These are phyloP conservation scores for Marasmius tenuissimus DNA, from an alignment of 1,284 basidiomycete genomes.

Conservation along the genomic window DNA sequence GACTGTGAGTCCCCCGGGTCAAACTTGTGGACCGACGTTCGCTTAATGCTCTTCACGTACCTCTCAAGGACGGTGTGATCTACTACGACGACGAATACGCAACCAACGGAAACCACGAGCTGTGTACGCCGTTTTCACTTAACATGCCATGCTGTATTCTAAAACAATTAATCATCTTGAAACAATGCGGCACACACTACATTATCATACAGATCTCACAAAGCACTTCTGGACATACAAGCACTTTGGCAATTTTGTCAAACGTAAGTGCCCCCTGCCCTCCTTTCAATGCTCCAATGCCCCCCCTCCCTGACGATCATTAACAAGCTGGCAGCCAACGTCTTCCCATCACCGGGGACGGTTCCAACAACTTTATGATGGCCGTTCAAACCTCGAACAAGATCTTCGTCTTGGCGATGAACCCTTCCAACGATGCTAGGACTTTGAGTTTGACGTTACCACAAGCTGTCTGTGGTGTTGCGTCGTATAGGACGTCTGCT, in stretches of 20 bases:
- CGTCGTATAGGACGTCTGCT: constrained; percentile 29
- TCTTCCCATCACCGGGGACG: constrained; percentile 29
- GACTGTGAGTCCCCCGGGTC: constrained; percentile 26
- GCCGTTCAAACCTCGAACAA: constrained; percentile 28
- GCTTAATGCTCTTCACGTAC: neutral
- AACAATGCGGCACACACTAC: no score
- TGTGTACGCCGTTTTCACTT: constrained; percentile 24
- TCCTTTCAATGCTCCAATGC: no score
- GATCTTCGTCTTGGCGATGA: constrained; percentile 36
- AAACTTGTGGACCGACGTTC: neutral
- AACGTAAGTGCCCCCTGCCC: constrained; percentile 25
- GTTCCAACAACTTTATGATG: constrained; percentile 30
- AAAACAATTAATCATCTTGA: neutral
- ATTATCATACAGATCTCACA: constrained; percentile 30
- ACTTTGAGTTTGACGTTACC: constrained; percentile 35
- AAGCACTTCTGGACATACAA: constrained; percentile 42
- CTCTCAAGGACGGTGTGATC: constrained; percentile 34
- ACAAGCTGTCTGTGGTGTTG: constrained; percentile 27
- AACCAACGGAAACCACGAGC: constrained; percentile 32
- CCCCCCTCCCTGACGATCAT: neutral
- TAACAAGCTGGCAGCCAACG: constrained; percentile 33
- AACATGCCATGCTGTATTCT: neutral
- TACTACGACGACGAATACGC: constrained; percentile 36
- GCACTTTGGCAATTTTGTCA: constrained; percentile 39
- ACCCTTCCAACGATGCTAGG: constrained; percentile 28